phyloP scores from a whole-genome alignment of 2,329 filamentous ascomycete genomes.

The Triangularia setosa region DNA sequence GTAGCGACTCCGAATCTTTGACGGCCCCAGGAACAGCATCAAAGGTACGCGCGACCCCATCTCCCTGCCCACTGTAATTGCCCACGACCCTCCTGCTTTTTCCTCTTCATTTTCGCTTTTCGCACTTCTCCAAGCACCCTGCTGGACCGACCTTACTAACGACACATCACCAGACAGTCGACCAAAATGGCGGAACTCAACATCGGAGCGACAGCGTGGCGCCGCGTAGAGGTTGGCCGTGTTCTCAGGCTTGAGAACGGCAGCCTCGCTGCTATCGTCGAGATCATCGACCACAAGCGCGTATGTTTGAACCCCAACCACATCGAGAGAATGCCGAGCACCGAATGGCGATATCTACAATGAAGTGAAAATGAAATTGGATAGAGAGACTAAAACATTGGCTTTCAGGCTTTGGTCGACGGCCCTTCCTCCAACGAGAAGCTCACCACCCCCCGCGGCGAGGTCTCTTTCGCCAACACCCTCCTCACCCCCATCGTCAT shows the following conservation, averaged over 20 bases:
- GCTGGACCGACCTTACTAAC: constrained; percentile 28
- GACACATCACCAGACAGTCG: constrained; percentile 32
- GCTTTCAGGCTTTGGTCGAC: constrained; percentile 82
- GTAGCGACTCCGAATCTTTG: constrained; percentile 29
- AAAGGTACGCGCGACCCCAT: constrained; percentile 25
- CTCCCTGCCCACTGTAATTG: constrained; percentile 15
- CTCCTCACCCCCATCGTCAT: constrained; percentile 90
- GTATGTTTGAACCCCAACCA: constrained; percentile 60
- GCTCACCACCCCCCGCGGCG: constrained; percentile 80
- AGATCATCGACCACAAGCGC: constrained; percentile 99
- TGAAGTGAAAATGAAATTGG: constrained; percentile 17
- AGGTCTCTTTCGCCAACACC: constrained; percentile 73
- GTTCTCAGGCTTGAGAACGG: constrained; percentile 87
- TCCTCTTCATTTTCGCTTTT: constrained; percentile 15
- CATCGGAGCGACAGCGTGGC: constrained; percentile 81
- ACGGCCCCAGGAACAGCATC: constrained; percentile 26
- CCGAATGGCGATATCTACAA: constrained; percentile 7
- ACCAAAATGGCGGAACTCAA: constrained; percentile 75
- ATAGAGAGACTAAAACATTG: constrained; percentile 30
- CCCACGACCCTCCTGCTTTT: constrained; percentile 9
- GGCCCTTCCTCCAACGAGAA: constrained; percentile 80
- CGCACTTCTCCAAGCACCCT: constrained; percentile 15
- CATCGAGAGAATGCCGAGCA: constrained; percentile 3
- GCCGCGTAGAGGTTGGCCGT: constrained; percentile 97
- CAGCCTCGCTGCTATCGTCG: constrained; percentile 89